Evolutionary conservation across 208 protist genomes (phyloP), one percentile per base, ranked within the genome.

Genomic region (Leishmania arabica): DNA sequence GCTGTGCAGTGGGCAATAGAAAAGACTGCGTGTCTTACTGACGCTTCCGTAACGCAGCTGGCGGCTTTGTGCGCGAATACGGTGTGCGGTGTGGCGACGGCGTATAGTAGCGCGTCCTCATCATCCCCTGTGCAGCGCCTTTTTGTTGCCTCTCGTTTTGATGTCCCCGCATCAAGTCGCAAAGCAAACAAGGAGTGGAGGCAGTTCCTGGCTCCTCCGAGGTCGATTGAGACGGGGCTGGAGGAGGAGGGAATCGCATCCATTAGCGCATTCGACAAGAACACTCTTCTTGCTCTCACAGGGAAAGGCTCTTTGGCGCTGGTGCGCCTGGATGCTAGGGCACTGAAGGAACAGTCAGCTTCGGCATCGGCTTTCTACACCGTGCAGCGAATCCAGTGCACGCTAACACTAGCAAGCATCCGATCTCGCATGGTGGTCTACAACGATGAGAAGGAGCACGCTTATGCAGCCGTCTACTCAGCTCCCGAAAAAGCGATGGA

Each of bases 1-100:
- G 84, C 89, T 21, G 84, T 95, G 62, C 88, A 95, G 68, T 97
- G 93, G 93, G 89, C 75, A 17, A 86, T 95, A 0, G 77, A 85
- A 31, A 81, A 54, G 21, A 15, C 71, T 27, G 82, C 42, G 6
- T 89, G 86, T 45, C 77, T 89, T 21, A 62, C 79, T 5, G 82
- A 74, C 34, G 82, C 79, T 19, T 49, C 54, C 58, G 82, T 86
- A n/a, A 49, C 62, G 6, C 82, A 86, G 45, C 54, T 89, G 51
- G 65, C 56, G 27, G 69, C 68, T 8, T 45, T 84, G 40, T 84
- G 79, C 77, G 66, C 86, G 1, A 81, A 85, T 40, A 82, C 78
- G 13, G 66, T 89, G 47, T 89, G 86, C 45, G 86, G 86, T 40
- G 80, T 85, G 7, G 83, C 78, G 13, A 68, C 34, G 6, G 8